phyloP scores from a whole-genome alignment of 2,329 filamentous ascomycete genomes.

The Periconia macrospinosa region DNA sequence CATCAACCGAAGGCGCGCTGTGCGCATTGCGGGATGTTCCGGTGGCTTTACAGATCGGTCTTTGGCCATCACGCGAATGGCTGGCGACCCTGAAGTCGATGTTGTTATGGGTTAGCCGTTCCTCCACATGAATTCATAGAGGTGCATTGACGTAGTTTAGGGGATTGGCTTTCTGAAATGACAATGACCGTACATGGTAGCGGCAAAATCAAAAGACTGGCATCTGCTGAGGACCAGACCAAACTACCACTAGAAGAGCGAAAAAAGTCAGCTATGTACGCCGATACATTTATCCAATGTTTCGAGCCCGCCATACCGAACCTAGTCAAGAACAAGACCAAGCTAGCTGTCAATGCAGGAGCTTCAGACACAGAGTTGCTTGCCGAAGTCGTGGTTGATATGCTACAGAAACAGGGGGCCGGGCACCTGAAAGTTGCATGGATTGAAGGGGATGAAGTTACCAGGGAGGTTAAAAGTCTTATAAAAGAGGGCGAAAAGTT shows the following conservation, averaged over 20 bases:
- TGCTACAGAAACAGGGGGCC: not conserved
- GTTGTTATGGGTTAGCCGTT: conserved; percentile 23
- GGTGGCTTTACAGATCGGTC: conserved; percentile 45
- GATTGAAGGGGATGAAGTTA: conserved; percentile 17
- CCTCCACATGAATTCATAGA: not conserved
- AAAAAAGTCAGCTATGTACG: conserved; percentile 29
- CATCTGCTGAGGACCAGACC: conserved; percentile 23
- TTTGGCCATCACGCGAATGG: conserved; percentile 36
- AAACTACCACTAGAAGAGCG: conserved; percentile 42
- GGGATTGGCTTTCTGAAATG: conserved; percentile 33
- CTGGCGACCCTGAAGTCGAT: conserved; percentile 29
- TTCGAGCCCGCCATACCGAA: conserved; percentile 12
- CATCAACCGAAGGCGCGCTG: conserved; percentile 20
- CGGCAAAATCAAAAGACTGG: conserved; percentile 39
- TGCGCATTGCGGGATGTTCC: conserved; percentile 39
- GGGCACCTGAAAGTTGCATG: conserved; percentile 4
- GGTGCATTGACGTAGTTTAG: conserved; percentile 7
- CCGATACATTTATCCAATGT: conserved; percentile 53
- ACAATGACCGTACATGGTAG: conserved; percentile 33
- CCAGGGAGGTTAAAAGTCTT: conserved; percentile 31
- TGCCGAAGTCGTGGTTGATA: conserved; percentile 3
- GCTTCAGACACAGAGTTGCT: conserved; percentile 6
- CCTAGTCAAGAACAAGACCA: conserved; percentile 3
- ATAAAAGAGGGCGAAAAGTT: conserved; percentile 39
- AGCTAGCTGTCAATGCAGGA: conserved; percentile 8